These are phyloP conservation scores for Skeletonema costatum DNA, from an alignment of 108 stramenopile genomes.

Conservation along the genomic window DNA sequence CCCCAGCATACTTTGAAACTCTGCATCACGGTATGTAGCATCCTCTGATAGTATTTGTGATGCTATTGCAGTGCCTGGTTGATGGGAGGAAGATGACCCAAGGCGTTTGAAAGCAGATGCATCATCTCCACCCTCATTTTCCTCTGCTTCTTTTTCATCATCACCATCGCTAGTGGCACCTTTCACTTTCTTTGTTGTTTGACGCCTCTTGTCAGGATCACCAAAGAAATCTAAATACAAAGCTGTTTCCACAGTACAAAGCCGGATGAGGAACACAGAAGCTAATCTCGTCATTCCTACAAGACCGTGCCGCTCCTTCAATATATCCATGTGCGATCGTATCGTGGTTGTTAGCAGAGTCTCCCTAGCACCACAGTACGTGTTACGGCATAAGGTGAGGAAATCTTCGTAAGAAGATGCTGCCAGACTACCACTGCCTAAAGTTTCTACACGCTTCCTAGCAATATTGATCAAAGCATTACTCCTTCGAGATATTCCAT, in stretches of 20 bases:
- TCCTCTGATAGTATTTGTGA: slow-evolving; percentile 70
- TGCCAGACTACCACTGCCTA: slow-evolving; percentile 32
- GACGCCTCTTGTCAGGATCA: slow-evolving; percentile 52
- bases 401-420: slow-evolving; percentile 69
- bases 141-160: slow-evolving; percentile 30
- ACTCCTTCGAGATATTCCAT: slow-evolving; percentile 84
- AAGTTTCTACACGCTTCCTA: slow-evolving; percentile 61
- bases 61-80: slow-evolving; percentile 43
- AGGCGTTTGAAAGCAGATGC: slow-evolving; percentile 12
- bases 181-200: slow-evolving; percentile 11
- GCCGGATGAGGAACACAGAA: slow-evolving; percentile 84
- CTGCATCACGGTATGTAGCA: slow-evolving; percentile 67
- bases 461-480: slow-evolving; percentile 72
- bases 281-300: slow-evolving; percentile 89
- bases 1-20: slow-evolving; percentile 79
- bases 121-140: slow-evolving; percentile 11
- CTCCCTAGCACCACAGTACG: slow-evolving; percentile 74
- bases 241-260: slow-evolving; percentile 85
- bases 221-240: slow-evolving; percentile 90
- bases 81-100: slow-evolving; percentile 25
- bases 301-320: slow-evolving; percentile 82
- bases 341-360: slow-evolving; percentile 65
- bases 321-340: slow-evolving; percentile 82
- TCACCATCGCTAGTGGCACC: slow-evolving; percentile 1
- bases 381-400: slow-evolving; percentile 70